Evolutionary conservation across 2,329 filamentous ascomycete genomes (phyloP).

Genomic region (Ophiostoma populinum): DNA sequence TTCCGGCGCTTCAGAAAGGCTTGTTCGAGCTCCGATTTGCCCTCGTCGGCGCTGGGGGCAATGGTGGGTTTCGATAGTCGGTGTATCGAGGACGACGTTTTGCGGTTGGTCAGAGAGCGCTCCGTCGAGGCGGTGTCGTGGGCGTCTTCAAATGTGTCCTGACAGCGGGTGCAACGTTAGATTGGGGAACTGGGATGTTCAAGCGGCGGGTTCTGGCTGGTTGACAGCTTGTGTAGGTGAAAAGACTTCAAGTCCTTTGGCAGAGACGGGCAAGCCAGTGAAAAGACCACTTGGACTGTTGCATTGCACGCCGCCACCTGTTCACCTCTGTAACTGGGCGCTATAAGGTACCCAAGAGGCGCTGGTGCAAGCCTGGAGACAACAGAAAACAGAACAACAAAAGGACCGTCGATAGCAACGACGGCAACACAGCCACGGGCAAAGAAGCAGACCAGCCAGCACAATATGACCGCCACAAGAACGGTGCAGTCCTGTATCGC

Average conservation of each 20-base stretch:
- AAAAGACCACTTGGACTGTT: too few species aligned
- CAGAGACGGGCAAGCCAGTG: too few species aligned
- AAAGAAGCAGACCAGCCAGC: background rate
- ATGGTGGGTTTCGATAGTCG: constrained; percentile 13
- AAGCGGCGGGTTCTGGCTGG: constrained; percentile 3
- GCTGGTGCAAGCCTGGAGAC: too few species aligned
- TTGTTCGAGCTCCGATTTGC: constrained; percentile 16
- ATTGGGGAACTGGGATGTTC: background rate
- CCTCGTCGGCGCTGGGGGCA: constrained; percentile 11
- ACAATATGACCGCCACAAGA: background rate
- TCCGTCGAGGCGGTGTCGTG: constrained; percentile 41
- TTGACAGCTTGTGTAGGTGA: background rate
- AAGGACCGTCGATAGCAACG: too few species aligned
- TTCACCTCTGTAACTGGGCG: too few species aligned
- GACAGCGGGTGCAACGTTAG: constrained; percentile 5
- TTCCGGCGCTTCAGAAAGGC: constrained; percentile 11
- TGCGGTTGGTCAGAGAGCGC: constrained; percentile 44
- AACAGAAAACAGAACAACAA: too few species aligned
- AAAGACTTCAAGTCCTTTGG: too few species aligned
- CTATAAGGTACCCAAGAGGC: too few species aligned
- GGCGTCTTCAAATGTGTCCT: constrained; percentile 78
- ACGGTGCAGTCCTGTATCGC: background rate
- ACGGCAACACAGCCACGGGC: too few species aligned
- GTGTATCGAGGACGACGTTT: constrained; percentile 16
- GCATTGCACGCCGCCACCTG: too few species aligned